A percentile compares a stretch with the other conserved stretches of the same genome.
Evolutionary conservation across 768 basidiomycete genomes (phyloP).

Genomic region (Boletus coccyginus): DNA sequence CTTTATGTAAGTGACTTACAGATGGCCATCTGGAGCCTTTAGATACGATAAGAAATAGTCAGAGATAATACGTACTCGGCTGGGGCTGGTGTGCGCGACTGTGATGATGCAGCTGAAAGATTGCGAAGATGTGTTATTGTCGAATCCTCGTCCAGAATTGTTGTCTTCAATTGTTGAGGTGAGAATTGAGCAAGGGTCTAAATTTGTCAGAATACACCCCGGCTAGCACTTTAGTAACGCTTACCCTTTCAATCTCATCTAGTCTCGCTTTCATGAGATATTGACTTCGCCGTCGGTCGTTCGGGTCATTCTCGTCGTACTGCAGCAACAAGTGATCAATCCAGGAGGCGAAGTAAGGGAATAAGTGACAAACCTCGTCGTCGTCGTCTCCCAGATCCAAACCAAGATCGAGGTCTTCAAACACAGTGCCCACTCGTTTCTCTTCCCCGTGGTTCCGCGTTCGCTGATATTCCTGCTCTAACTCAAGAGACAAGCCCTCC

Average conservation of each 20-base stretch:
- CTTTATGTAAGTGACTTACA: slow-evolving; percentile 15
- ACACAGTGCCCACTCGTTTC: slow-evolving; percentile 45
- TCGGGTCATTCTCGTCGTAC: slow-evolving; percentile 69
- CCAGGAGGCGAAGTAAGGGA: neutral
- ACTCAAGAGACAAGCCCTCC: slow-evolving; percentile 22
- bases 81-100: slow-evolving; percentile 4
- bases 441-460: slow-evolving; percentile 38
- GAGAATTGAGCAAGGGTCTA: slow-evolving; percentile 68
- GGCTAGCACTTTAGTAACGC: slow-evolving; percentile 15
- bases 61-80: slow-evolving; percentile 21
- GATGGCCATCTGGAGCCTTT: slow-evolving; percentile 7
- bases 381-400: slow-evolving; percentile 42
- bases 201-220: slow-evolving; percentile 10
- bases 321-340: slow-evolving; percentile 29
- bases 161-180: slow-evolving; percentile 41
- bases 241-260: slow-evolving; percentile 75
- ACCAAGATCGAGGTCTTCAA: slow-evolving; percentile 46
- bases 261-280: slow-evolving; percentile 70
- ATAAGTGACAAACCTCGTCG: slow-evolving; percentile 36
- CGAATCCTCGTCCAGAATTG: slow-evolving; percentile 19
- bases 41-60: slow-evolving; percentile 7
- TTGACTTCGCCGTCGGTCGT: slow-evolving; percentile 75
- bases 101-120: slow-evolving; percentile 15
- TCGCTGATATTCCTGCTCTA: slow-evolving; percentile 29
- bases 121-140: slow-evolving; percentile 19